These are phyloP conservation scores for Flammula alnicola DNA, from an alignment of 1,284 basidiomycete species.

Conservation along the genomic window DNA sequence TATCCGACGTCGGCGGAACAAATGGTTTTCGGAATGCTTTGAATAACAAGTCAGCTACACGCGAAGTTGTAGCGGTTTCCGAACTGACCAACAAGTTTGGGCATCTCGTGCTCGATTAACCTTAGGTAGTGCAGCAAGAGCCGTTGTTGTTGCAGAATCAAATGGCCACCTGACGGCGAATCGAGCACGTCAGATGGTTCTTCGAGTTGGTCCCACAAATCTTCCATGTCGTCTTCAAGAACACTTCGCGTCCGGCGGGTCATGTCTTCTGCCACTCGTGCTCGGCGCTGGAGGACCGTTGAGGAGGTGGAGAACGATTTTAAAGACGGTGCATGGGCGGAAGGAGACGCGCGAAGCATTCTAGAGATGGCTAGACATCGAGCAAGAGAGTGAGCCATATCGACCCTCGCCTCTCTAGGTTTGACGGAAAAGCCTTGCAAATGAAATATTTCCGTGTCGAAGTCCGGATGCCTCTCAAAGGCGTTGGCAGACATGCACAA, in stretches of 20 bases:
- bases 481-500: constrained; percentile 18
- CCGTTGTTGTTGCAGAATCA: constrained; percentile 71
- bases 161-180: constrained; percentile 68
- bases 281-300: constrained; percentile 15
- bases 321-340: neutral
- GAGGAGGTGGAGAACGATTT: constrained; percentile 26
- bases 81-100: constrained; percentile 76
- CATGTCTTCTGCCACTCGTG: constrained; percentile 11
- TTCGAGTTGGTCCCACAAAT: constrained; percentile 43
- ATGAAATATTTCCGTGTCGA: neutral
- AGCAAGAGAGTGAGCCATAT: constrained; percentile 19
- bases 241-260: constrained; percentile 35
- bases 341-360: constrained; percentile 7
- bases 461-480: constrained; percentile 4
- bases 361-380: constrained; percentile 20
- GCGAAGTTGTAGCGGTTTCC: neutral
- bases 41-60: constrained; percentile 7
- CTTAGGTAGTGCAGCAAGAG: constrained; percentile 75
- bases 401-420: neutral
- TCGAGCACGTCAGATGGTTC: constrained; percentile 59
- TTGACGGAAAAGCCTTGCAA: constrained; percentile 4
- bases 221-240: constrained; percentile 43
- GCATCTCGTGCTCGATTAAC: constrained; percentile 85
- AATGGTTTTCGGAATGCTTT: constrained; percentile 81
- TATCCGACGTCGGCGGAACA: constrained; percentile 59